Evolutionary conservation across 163 green algal genomes (phyloP).

Genomic region (Scenedesmus sp.): DNA sequence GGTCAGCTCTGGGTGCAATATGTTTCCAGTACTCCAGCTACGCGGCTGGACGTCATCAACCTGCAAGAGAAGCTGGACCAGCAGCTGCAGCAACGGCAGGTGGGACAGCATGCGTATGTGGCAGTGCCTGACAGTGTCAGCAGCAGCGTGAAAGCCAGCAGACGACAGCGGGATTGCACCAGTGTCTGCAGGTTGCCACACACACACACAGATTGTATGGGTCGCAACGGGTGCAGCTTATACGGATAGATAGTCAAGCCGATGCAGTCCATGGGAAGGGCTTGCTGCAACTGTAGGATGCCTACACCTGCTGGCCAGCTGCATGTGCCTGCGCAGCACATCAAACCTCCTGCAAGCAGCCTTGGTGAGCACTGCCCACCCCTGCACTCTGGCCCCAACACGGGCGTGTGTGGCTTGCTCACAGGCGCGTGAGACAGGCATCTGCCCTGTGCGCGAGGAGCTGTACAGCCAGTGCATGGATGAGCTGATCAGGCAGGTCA

Average conservation of each 20-base stretch:
- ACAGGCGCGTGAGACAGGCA: constrained; percentile 91
- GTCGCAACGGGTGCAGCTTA: too few relatives aligned
- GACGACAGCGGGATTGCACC: not conserved
- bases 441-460: constrained; percentile 92
- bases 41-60: constrained; percentile 90
- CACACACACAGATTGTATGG: too few relatives aligned
- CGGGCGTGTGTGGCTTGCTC: not conserved
- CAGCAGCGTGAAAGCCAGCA: not conserved
- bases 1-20: constrained; percentile 93
- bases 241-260: too few relatives aligned
- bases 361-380: not conserved
- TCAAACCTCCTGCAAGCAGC: not conserved
- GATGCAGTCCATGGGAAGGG: not conserved
- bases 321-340: not conserved
- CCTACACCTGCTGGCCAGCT: too few relatives aligned
- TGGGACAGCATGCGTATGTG: constrained; percentile 17
- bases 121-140: not conserved
- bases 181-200: not conserved
- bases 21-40: constrained; percentile 87
- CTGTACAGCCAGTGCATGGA: constrained; percentile 93
- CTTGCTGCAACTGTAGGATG: not conserved
- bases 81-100: constrained; percentile 88
- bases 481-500: constrained; percentile 91
- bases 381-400: not conserved
- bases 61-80: constrained; percentile 92